Evolutionary conservation across 2,329 filamentous ascomycete genomes (phyloP).

Genomic region (Phialophora chinensis): DNA sequence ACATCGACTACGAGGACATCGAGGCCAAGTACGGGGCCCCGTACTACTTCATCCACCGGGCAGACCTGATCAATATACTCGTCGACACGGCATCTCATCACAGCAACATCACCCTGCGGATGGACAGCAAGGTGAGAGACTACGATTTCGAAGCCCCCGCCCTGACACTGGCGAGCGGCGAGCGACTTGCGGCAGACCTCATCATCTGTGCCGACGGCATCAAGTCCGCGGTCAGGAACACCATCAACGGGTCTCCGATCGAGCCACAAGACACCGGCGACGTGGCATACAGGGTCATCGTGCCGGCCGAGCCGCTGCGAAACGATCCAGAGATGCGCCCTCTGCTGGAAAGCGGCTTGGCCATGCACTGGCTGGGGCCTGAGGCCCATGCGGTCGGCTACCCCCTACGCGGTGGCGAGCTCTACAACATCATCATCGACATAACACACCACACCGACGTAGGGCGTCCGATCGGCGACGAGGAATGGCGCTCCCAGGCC

Average conservation of each 20-base stretch:
- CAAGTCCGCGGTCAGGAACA: slow-evolving; percentile 40
- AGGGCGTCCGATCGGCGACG: slow-evolving; percentile 32
- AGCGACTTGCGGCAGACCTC: slow-evolving; percentile 39
- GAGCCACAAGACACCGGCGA: slow-evolving; percentile 43
- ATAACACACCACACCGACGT: slow-evolving; percentile 38
- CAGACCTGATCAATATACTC: slow-evolving; percentile 40
- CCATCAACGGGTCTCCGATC: slow-evolving; percentile 39
- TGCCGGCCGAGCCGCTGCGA: slow-evolving; percentile 39
- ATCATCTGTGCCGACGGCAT: slow-evolving; percentile 44
- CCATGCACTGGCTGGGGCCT: slow-evolving; percentile 44
- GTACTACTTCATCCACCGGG: slow-evolving; percentile 45
- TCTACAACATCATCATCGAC: slow-evolving; percentile 45
- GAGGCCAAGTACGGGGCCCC: slow-evolving; percentile 41
- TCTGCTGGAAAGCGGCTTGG: slow-evolving; percentile 42
- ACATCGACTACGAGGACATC: slow-evolving; percentile 38
- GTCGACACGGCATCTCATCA: slow-evolving; percentile 31
- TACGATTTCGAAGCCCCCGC: slow-evolving; percentile 41
- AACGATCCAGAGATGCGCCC: slow-evolving; percentile 41
- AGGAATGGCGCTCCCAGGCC: slow-evolving; percentile 42
- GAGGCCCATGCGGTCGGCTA: slow-evolving; percentile 45
- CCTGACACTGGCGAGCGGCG: slow-evolving; percentile 34
- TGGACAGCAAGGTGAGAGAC: slow-evolving; percentile 36
- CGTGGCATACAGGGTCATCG: slow-evolving; percentile 43
- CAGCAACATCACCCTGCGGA: slow-evolving; percentile 35
- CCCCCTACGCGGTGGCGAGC: slow-evolving; percentile 42